Percentiles rank a stretch among this genome's conserved stretches.
phyloP scores from a whole-genome alignment of 495 filamentous ascomycete species.

The Aspergillus carlsbadensis region DNA sequence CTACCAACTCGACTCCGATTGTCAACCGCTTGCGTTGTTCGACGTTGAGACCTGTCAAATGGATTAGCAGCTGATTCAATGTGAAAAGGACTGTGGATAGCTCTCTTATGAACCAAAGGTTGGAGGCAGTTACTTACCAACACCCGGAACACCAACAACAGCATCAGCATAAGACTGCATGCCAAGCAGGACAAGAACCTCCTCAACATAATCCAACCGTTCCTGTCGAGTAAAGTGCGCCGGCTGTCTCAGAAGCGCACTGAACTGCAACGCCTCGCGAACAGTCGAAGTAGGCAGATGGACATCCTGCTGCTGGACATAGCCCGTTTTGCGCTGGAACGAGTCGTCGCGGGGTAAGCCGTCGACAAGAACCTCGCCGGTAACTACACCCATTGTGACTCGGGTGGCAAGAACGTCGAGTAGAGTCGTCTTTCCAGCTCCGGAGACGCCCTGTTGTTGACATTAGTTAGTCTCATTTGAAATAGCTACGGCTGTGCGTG shows the following conservation, averaged over 20 bases:
- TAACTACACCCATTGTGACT: conserved; percentile 50
- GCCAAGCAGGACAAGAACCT: conserved; percentile 86
- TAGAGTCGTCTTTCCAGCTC: conserved; percentile 68
- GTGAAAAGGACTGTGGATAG: too few relatives aligned
- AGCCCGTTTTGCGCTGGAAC: conserved; percentile 91
- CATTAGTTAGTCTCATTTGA: not conserved
- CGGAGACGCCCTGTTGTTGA: conserved; percentile 46
- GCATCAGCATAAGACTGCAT: conserved; percentile 60
- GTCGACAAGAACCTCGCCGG: conserved; percentile 55
- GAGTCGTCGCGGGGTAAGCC: conserved; percentile 62
- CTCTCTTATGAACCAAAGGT: too few relatives aligned
- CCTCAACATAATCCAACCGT: conserved; percentile 87
- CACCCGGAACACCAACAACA: conserved; percentile 43
- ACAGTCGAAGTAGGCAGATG: conserved; percentile 85
- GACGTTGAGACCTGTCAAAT: conserved; percentile 75
- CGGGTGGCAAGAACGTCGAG: conserved; percentile 60
- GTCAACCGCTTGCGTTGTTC: conserved; percentile 87
- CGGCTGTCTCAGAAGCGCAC: conserved; percentile 81
- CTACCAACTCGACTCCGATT: conserved; percentile 87
- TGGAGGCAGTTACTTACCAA: conserved; percentile 30
- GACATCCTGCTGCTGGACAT: conserved; percentile 96
- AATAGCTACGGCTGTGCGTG: not conserved
- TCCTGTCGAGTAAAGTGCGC: conserved; percentile 66
- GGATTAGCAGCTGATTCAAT: not conserved
- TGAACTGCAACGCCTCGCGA: conserved; percentile 79